These are phyloP conservation scores for Omphalea diandra DNA, from an alignment of 441 rosid species.

Conservation along the genomic window DNA sequence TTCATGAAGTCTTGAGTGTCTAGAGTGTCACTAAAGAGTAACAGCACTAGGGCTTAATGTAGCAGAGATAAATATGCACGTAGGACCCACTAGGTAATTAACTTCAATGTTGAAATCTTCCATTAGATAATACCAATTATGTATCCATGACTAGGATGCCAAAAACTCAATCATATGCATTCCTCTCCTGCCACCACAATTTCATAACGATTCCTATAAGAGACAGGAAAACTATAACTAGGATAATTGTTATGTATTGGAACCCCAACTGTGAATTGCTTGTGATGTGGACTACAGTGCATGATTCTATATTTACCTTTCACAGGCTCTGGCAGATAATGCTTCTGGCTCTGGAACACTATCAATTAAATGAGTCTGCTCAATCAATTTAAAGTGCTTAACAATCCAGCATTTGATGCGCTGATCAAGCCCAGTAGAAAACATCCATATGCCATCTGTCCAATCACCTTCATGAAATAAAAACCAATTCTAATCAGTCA, in stretches of 20 bases:
- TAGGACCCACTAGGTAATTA: not conserved
- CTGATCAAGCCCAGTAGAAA: conserved; percentile 97
- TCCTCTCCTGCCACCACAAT: conserved; percentile 92
- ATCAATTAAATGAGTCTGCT: conserved; percentile 53
- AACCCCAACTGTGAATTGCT: not conserved
- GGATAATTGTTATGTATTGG: not conserved
- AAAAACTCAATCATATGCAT: conserved; percentile 80
- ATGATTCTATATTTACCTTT: conserved; percentile 52
- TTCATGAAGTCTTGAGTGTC: not conserved
- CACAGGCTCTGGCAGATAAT: conserved; percentile 64
- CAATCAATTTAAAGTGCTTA: conserved; percentile 42
- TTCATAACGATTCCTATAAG: conserved; percentile 74
- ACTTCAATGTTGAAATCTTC: too few relatives aligned
- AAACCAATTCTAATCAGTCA: conserved; percentile 28
- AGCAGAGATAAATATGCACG: too few relatives aligned
- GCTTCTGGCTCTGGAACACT: conserved; percentile 98
- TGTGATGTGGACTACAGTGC: not conserved
- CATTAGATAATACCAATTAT: too few relatives aligned
- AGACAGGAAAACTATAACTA: too few relatives aligned
- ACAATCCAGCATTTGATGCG: conserved; percentile 84
- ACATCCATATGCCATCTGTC: conserved; percentile 86
- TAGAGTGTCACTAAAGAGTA: not conserved
- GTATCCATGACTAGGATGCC: conserved; percentile 17
- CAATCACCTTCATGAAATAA: conserved; percentile 63
- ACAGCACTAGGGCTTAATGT: not conserved